These are phyloP conservation scores for Lactarius quietus DNA, from an alignment of 768 basidiomycete genomes.

Conservation along the genomic window DNA sequence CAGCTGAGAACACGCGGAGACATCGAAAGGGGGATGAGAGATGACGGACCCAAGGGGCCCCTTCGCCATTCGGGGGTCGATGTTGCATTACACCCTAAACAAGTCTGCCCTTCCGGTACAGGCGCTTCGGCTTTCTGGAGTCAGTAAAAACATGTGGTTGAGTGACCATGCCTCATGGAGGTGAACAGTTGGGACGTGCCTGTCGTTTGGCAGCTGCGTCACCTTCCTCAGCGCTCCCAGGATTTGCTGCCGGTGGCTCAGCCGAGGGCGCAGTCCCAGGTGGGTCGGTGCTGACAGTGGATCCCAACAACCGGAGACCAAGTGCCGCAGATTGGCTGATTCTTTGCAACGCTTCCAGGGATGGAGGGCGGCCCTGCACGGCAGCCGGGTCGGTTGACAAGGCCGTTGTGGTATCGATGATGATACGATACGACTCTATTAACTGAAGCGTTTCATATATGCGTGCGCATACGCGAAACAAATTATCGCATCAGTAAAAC, in stretches of 20 bases:
- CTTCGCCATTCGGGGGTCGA: slow-evolving; percentile 86
- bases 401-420: slow-evolving; percentile 41
- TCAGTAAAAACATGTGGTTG: not conserved
- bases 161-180: slow-evolving; percentile 18
- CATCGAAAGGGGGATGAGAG: slow-evolving; percentile 1
- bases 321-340: slow-evolving; percentile 44
- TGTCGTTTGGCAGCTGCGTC: slow-evolving; percentile 31
- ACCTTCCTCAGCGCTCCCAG: slow-evolving; percentile 29
- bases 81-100: slow-evolving; percentile 78
- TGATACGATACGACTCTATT: slow-evolving; percentile 42
- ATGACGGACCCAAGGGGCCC: slow-evolving; percentile 67
- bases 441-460: slow-evolving; percentile 32
- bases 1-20: slow-evolving; percentile 22
- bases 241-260: slow-evolving; percentile 23
- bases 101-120: slow-evolving; percentile 62
- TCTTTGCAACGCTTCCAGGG: slow-evolving; percentile 38
- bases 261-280: slow-evolving; percentile 18
- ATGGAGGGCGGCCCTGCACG: slow-evolving; percentile 28
- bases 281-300: slow-evolving; percentile 30
- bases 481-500: not conserved
- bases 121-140: slow-evolving; percentile 41
- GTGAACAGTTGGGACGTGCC: slow-evolving; percentile 26
- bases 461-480: not conserved
- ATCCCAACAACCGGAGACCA: slow-evolving; percentile 44
- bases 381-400: slow-evolving; percentile 29